A percentile compares a stretch with the other conserved stretches of the same genome.
Conservation (phyloP, 2,329 filamentous ascomycete genomes). For the Colletotrichum sansevieriae region DNA sequence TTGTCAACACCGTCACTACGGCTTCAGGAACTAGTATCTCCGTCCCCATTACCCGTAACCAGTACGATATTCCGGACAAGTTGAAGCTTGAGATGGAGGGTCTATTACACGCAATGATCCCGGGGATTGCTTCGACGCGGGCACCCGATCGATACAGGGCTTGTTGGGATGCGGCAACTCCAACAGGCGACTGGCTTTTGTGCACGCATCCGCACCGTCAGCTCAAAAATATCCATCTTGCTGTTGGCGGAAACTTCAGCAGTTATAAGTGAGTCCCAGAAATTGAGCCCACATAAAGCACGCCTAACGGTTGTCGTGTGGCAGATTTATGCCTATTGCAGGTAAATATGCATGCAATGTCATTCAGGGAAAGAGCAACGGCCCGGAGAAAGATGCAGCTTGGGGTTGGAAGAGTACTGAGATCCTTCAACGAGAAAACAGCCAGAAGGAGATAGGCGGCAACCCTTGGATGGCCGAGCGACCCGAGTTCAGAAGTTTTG, state of each 20-base stretch:
- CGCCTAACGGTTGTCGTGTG: too few relatives aligned
- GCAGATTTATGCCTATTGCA: too few relatives aligned
- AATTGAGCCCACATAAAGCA: too few relatives aligned
- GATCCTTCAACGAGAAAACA: too few relatives aligned
- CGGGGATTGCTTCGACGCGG: background rate
- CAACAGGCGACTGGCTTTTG: slow-evolving; percentile 30
- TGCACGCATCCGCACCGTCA: slow-evolving; percentile 15
- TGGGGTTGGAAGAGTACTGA: too few relatives aligned
- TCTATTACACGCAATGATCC: slow-evolving; percentile 5
- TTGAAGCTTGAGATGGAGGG: background rate
- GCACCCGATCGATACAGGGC: slow-evolving; percentile 14
- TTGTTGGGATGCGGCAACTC: slow-evolving; percentile 29
- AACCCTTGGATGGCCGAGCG: too few relatives aligned
- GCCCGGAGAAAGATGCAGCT: too few relatives aligned
- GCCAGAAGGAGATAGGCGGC: too few relatives aligned
- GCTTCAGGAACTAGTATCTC: slow-evolving; percentile 13
- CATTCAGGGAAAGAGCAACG: too few relatives aligned
- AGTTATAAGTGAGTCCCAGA: slow-evolving; percentile 26
- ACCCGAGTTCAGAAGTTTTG: too few relatives aligned
- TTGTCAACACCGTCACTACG: slow-evolving; percentile 18
- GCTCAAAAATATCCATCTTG: slow-evolving; percentile 11
- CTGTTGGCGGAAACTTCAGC: slow-evolving; percentile 25
- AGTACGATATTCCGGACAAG: slow-evolving; percentile 6
- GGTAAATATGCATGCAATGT: too few relatives aligned
- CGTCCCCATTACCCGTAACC: background rate